phyloP scores from a whole-genome alignment of 2,329 filamentous ascomycete species.

The Claviceps arundinis region DNA sequence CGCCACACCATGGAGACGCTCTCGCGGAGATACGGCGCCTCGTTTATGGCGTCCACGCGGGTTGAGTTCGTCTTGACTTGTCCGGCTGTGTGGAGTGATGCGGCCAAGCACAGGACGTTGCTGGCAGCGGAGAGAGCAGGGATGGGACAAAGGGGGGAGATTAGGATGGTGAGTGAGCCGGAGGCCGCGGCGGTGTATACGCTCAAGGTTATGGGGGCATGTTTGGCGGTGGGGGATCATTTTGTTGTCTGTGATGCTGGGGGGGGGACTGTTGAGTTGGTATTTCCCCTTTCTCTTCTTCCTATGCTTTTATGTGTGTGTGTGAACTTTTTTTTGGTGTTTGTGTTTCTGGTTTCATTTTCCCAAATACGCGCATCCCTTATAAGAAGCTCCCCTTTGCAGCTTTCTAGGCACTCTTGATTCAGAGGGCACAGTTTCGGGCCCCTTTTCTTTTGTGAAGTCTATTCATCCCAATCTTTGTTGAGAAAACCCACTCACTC shows the following conservation, averaged over 20 bases:
- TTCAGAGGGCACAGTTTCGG: no score
- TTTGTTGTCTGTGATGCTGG: conserved; percentile 51
- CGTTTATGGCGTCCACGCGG: conserved; percentile 62
- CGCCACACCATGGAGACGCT: conserved; percentile 68
- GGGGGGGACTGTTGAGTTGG: conserved; percentile 54
- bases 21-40: conserved; percentile 60
- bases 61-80: conserved; percentile 72
- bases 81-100: conserved; percentile 74
- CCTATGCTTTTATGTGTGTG: neutral
- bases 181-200: conserved; percentile 73
- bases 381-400: neutral
- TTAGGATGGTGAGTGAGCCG: conserved; percentile 70
- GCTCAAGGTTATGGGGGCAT: conserved; percentile 65
- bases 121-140: conserved; percentile 66
- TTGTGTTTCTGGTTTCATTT: neutral
- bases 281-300: conserved; percentile 6
- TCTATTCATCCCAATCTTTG: no score
- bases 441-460: no score
- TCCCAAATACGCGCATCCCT: neutral
- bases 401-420: neutral
- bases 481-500: no score
- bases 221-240: conserved; percentile 54
- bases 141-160: conserved; percentile 56
- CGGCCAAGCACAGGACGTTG: conserved; percentile 71
- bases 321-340: neutral